phyloP scores from a whole-genome alignment of 1,284 basidiomycete species.

The Puccinia triticina region DNA sequence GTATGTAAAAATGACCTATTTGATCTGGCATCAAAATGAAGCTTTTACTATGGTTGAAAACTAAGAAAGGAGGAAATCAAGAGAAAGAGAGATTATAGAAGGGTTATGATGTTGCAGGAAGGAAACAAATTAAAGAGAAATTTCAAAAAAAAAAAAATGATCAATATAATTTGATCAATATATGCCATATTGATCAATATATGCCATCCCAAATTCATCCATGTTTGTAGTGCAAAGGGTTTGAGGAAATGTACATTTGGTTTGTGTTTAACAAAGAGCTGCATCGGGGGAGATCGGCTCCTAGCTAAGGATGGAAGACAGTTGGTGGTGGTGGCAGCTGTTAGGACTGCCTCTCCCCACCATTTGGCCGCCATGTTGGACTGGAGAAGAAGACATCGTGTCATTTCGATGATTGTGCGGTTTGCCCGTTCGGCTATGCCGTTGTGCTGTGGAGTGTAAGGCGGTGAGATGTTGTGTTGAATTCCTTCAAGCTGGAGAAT shows the following conservation, averaged over 20 bases:
- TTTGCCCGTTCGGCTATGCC: conserved; percentile 1
- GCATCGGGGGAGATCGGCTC: neutral
- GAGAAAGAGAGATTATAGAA: too few species aligned
- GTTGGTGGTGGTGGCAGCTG: neutral
- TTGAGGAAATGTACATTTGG: neutral
- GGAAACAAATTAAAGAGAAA: too few species aligned
- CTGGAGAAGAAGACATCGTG: neutral
- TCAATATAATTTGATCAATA: too few species aligned
- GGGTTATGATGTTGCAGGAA: too few species aligned
- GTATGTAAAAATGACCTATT: too few species aligned
- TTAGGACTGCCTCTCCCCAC: neutral
- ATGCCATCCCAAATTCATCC: too few species aligned
- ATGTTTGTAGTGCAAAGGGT: neutral
- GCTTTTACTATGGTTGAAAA: too few species aligned
- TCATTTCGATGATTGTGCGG: neutral
- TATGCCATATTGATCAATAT: too few species aligned
- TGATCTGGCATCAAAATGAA: too few species aligned
- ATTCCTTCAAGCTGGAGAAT: neutral
- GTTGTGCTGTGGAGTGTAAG: conserved; percentile 13
- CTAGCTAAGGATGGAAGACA: neutral
- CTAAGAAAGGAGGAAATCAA: too few species aligned
- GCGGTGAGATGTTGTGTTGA: neutral
- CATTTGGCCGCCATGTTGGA: neutral
- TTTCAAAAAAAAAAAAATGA: too few species aligned
- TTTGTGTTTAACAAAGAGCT: neutral